These are phyloP conservation scores for Pelargonium myrrhifolium DNA, from an alignment of 441 rosid species.

Conservation along the genomic window DNA sequence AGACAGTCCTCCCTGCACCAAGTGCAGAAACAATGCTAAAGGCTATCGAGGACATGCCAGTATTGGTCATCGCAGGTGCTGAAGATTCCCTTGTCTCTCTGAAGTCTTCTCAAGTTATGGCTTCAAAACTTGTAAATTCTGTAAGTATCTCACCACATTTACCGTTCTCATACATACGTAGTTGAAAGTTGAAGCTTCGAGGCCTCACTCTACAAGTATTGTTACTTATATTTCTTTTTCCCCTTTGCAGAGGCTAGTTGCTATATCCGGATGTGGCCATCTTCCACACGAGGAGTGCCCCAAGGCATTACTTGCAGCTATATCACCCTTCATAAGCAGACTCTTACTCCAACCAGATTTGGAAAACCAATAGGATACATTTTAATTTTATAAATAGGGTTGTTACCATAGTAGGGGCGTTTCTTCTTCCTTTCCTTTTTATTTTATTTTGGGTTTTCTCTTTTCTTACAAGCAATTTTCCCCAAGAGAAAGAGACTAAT, in stretches of 20 bases:
- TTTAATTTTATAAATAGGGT: constrained; percentile 24
- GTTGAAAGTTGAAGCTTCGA: too few species aligned
- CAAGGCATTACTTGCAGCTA: constrained; percentile 78
- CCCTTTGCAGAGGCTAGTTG: constrained; percentile 74
- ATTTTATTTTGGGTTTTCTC: constrained; percentile 2
- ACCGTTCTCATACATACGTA: not conserved
- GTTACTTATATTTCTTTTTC: not conserved
- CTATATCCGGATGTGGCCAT: constrained; percentile 94
- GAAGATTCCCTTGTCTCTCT: constrained; percentile 84
- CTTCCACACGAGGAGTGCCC: constrained; percentile 98
- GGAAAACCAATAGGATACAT: constrained; percentile 33
- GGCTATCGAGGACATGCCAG: constrained; percentile 61
- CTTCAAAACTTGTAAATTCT: constrained; percentile 81
- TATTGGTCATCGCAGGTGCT: constrained; percentile 80
- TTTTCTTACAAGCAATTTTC: constrained; percentile 19
- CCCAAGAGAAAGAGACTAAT: constrained; percentile 25
- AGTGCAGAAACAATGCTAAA: constrained; percentile 47
- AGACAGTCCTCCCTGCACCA: constrained; percentile 64
- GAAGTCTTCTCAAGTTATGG: constrained; percentile 76
- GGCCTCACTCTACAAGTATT: too few species aligned
- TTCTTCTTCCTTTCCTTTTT: constrained; percentile 18
- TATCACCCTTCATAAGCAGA: constrained; percentile 73
- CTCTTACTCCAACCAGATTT: constrained; percentile 40
- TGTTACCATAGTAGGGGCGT: constrained; percentile 31
- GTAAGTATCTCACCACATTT: constrained; percentile 42